Evolutionary conservation across 345 rosid genomes (phyloP), one percentile per base, ranked within the genome.

Genomic region (Boechera divaricarpa): DNA sequence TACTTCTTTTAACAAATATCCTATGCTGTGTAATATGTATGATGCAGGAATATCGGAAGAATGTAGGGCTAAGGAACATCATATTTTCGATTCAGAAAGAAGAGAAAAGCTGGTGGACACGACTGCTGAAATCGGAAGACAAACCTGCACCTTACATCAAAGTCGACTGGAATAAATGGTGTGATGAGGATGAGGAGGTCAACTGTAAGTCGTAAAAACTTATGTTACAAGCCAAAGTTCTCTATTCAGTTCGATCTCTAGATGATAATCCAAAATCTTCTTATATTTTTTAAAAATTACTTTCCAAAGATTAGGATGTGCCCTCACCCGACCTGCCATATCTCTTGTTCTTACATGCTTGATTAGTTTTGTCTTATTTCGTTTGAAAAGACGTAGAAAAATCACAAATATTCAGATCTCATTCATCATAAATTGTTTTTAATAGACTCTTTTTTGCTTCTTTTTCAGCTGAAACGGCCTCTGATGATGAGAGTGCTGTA

Each of bases 121-220:
- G 98, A 70, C 79, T 95, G 6, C 77, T 95, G 52, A 87, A 89
- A 79, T 80, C 94, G 1, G 97, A 89, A 76, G 94, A 82, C 80
- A 95, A 92, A 74, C 97, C 99, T 32, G 99, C 99, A 6, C 99
- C 99, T 70, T 95, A 95, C 84, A 87, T 95, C 51, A 95, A 92
- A 87, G 98, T 95, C 56, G 98, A 95, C 80, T 95, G 98, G 98
- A 95, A 92, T 75, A 95, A 85, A 80, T 95, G 99, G 99, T 89
- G 96, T n/a, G 99, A 95, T 65, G 99, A 95, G 81, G 98, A 95
- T 59, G 98, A 91, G 15, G 94, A 85, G 61, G 71, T 79, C 39
- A 45, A 69, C 68, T 85, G 97, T 95, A 86, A 89, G 97, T 83
- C 78, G 8, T 32, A 32, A 38, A 49, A 66, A 57, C 36, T 10